Percentiles rank a stretch among this genome's conserved stretches.
These are phyloP conservation scores for Ramularia collo-cygni DNA, from an alignment of 2,329 filamentous ascomycete genomes.

Conservation along the genomic window DNA sequence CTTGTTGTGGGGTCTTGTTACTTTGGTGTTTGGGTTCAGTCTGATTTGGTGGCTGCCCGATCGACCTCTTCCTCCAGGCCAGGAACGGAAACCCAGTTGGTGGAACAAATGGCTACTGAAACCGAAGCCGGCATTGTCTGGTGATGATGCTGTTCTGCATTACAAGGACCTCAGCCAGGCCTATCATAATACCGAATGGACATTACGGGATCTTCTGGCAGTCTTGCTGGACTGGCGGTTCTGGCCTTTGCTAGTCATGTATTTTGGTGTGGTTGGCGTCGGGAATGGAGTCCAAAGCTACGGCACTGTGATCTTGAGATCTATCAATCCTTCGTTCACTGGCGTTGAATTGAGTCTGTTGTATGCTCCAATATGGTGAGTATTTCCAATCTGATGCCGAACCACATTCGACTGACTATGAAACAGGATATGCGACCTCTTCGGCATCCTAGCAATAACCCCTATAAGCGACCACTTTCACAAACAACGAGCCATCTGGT, in stretches of 20 bases:
- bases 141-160: constrained; percentile 72
- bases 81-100: constrained; percentile 45
- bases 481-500: constrained; percentile 70
- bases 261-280: constrained; percentile 89
- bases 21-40: constrained; percentile 61
- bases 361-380: constrained; percentile 55
- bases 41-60: constrained; percentile 90
- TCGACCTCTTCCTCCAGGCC: constrained; percentile 67
- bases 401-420: constrained; percentile 45
- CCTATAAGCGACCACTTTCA: constrained; percentile 85
- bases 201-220: constrained; percentile 57
- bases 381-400: no score
- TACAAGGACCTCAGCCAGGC: constrained; percentile 77
- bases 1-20: constrained; percentile 72
- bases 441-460: constrained; percentile 78
- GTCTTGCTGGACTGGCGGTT: constrained; percentile 81
- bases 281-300: constrained; percentile 87
- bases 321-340: constrained; percentile 66
- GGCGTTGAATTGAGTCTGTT: constrained; percentile 72
- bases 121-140: constrained; percentile 63
- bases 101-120: constrained; percentile 60
- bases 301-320: constrained; percentile 75
- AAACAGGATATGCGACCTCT: constrained; percentile 69
- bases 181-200: constrained; percentile 71
- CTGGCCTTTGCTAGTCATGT: constrained; percentile 84